Evolutionary conservation across 345 rosid genomes (phyloP).

Genomic region (Capsella bursapastoris): DNA sequence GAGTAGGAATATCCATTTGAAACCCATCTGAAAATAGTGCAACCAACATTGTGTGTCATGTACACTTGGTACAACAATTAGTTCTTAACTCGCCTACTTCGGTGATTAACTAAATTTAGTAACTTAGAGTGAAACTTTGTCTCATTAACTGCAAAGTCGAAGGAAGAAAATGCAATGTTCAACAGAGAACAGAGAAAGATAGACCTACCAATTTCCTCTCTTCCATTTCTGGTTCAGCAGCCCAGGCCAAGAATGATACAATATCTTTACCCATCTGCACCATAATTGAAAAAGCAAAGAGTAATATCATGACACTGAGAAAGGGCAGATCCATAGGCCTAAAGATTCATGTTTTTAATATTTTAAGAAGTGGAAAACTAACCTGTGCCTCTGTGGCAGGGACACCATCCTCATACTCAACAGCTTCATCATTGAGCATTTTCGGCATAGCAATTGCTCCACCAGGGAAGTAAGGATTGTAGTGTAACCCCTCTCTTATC

Average conservation of each 20-base stretch:
- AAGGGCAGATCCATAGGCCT: conserved; percentile 3
- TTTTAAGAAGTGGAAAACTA: conserved; percentile 16
- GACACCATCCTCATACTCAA: conserved; percentile 97
- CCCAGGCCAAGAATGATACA: conserved; percentile 90
- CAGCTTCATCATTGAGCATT: conserved; percentile 95
- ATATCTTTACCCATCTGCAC: conserved; percentile 99
- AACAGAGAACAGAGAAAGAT: background rate
- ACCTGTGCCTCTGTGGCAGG: conserved; percentile 99
- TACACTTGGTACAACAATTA: conserved; percentile 9
- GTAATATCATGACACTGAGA: conserved; percentile 10
- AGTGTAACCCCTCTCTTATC: conserved; percentile 96
- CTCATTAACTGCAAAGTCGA: background rate
- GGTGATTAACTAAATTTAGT: conserved; percentile 3
- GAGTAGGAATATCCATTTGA: conserved; percentile 95
- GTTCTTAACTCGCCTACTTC: background rate
- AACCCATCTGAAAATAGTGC: conserved; percentile 82
- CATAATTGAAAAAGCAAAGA: conserved; percentile 1
- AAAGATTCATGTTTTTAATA: background rate
- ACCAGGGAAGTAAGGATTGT: conserved; percentile 98
- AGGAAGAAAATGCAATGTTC: background rate
- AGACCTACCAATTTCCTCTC: conserved; percentile 87
- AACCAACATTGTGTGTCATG: background rate
- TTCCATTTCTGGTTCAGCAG: conserved; percentile 99
- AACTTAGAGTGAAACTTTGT: background rate
- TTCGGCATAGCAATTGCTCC: conserved; percentile 99